phyloP scores from a whole-genome alignment of 306 rosid species.

The Casuarina equisetifolia region DNA sequence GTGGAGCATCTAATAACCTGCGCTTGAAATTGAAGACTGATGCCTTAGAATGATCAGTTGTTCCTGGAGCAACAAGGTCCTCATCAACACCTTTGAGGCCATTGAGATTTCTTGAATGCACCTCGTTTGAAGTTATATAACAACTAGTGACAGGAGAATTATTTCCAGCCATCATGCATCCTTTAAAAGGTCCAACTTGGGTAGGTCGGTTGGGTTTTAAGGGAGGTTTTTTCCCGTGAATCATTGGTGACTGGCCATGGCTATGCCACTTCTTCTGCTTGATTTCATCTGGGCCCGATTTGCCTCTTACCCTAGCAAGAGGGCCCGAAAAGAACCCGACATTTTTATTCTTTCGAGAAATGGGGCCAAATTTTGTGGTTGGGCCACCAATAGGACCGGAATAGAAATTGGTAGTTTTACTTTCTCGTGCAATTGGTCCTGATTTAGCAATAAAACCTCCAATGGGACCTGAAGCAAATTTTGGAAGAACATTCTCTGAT shows the following conservation, averaged over 20 bases:
- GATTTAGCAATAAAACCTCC: conserved; percentile 48
- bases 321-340: conserved; percentile 76
- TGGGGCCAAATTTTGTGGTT: conserved; percentile 53
- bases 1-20: conserved; percentile 74
- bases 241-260: conserved; percentile 36
- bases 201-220: conserved; percentile 56
- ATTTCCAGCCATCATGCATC: conserved; percentile 50
- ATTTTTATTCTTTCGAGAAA: conserved; percentile 45
- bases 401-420: conserved; percentile 46
- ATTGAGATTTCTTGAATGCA: conserved; percentile 39
- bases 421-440: conserved; percentile 36
- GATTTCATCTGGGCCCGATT: conserved; percentile 51
- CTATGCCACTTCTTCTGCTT: conserved; percentile 58
- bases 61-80: conserved; percentile 32
- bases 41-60: conserved; percentile 26
- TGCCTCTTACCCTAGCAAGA: conserved; percentile 49
- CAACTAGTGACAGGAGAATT: conserved; percentile 49
- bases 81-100: conserved; percentile 33
- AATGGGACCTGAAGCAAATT: conserved; percentile 92
- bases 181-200: conserved; percentile 92
- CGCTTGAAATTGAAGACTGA: conserved; percentile 44
- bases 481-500: conserved; percentile 46
- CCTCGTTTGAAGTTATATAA: conserved; percentile 37
- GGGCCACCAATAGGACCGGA: conserved; percentile 78
- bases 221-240: conserved; percentile 53